These are phyloP conservation scores for Hymenoscyphus scutula DNA, from an alignment of 2,329 filamentous ascomycete species.

Conservation along the genomic window DNA sequence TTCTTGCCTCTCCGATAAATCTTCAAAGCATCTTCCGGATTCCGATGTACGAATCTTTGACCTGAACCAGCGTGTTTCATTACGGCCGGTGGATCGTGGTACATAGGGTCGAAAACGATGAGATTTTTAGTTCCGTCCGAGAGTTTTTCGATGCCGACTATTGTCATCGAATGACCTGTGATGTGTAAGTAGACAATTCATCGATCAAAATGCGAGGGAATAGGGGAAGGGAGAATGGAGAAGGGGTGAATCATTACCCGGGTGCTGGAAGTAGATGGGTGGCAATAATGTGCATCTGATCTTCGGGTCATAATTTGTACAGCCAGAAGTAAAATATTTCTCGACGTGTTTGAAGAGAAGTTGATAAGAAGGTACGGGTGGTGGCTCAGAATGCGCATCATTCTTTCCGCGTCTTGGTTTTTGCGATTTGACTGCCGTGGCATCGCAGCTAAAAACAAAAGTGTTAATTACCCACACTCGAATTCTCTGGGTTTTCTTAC, in stretches of 20 bases:
- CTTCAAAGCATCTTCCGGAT: slow-evolving; percentile 58
- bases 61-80: slow-evolving; percentile 52
- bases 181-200: slow-evolving; percentile 8
- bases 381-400: slow-evolving; percentile 5
- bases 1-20: slow-evolving; percentile 68
- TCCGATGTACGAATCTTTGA: slow-evolving; percentile 42
- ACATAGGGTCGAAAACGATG: slow-evolving; percentile 86
- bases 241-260: slow-evolving; percentile 45
- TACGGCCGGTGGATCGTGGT: slow-evolving; percentile 65
- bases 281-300: slow-evolving; percentile 71
- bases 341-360: slow-evolving; percentile 67
- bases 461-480: background rate
- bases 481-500: slow-evolving; percentile 41
- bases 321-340: slow-evolving; percentile 66
- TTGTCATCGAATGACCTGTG: slow-evolving; percentile 81
- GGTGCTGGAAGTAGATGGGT: slow-evolving; percentile 88
- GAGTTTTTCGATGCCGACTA: slow-evolving; percentile 77
- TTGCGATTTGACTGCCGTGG: slow-evolving; percentile 55
- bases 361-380: slow-evolving; percentile 24
- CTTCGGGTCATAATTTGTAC: slow-evolving; percentile 51
- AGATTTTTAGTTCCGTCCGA: slow-evolving; percentile 64
- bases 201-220: background rate
- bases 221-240: background rate
- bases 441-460: slow-evolving; percentile 56
- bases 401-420: slow-evolving; percentile 45